Base-by-base conservation (phyloP, 805 yeast genomes). In the Ogataea paraovalis region DNA sequence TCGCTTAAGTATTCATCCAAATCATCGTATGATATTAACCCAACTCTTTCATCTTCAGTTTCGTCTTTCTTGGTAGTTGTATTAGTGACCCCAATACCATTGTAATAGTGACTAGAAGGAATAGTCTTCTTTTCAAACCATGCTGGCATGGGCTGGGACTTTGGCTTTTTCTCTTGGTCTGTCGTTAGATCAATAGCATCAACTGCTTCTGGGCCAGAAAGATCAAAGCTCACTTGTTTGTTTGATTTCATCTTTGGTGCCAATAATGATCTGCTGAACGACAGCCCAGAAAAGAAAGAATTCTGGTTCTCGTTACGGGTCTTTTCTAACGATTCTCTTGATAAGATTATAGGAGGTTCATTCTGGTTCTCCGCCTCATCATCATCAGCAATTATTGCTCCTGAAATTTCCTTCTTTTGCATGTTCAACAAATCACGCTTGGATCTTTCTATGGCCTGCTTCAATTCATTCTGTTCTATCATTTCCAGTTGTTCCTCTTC, bases 11-110 rank as follows among this genome's bases (percentile, higher is more conserved):
- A 57, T 28, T 63, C 70, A 44, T 68, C 68, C 1, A 78, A 76
- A 47, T 77, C 82, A 38, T 63, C 61, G 76, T 79, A 79, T 0
- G 82, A 66, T 4, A 79, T 68, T 42, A 81, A 58, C 0, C 83
- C 83, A 1, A 72, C 75, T 39, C 66, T 65, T 47, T 75, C 79
- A 42, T 73, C 75, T 25, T 68, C 73, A 3, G 69, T 64, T 19
- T 46, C 14, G 1, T 38, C 44, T 27, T 39, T 32, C 7, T 16
- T 23, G 5, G 28, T 14, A 13, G 20, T 7, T 13, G 45, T 23
- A 8, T 19, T 13, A 10, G 36, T 32, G 20, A 39, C 28, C 4
- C 46, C 38, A 16, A 45, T 4, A 4, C 30, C 42, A 3, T 18
- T 27, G 25, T 44, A 48, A 12, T 41, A 43, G 16, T 47, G 50